Evolutionary conservation across 176 grass and related monocot species (phyloP).

Genomic region (Triticum aestivum): IWGSC_CS_RefSeq_v2.1 NC_057810.1:550637975-550638474

Average conservation of each 20-base stretch:
- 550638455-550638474: slow-evolving; percentile 62
- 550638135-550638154: slow-evolving; percentile 85
- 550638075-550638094: slow-evolving; percentile 84
- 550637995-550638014: slow-evolving; percentile 86
- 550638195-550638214: slow-evolving; percentile 57
- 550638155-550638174: slow-evolving; percentile 63
- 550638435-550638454: slow-evolving; percentile 69
- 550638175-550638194: slow-evolving; percentile 74
- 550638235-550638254: slow-evolving; percentile 98
- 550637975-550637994: slow-evolving; percentile 78
- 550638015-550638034: slow-evolving; percentile 85
- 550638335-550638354: slow-evolving; percentile 69
- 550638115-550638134: slow-evolving; percentile 97
- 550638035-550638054: slow-evolving; percentile 88
- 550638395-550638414: slow-evolving; percentile 67
- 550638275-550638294: slow-evolving; percentile 67
- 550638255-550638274: slow-evolving; percentile 71
- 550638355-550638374: slow-evolving; percentile 51
- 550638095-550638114: slow-evolving; percentile 97
- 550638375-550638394: slow-evolving; percentile 50
- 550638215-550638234: slow-evolving; percentile 73
- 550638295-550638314: slow-evolving; percentile 86
- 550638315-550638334: slow-evolving; percentile 87
- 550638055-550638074: slow-evolving; percentile 85
- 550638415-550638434: slow-evolving; percentile 74